Base-by-base conservation (phyloP, 1,139 yeast genomes). In the Diutina rugosa region DNA sequence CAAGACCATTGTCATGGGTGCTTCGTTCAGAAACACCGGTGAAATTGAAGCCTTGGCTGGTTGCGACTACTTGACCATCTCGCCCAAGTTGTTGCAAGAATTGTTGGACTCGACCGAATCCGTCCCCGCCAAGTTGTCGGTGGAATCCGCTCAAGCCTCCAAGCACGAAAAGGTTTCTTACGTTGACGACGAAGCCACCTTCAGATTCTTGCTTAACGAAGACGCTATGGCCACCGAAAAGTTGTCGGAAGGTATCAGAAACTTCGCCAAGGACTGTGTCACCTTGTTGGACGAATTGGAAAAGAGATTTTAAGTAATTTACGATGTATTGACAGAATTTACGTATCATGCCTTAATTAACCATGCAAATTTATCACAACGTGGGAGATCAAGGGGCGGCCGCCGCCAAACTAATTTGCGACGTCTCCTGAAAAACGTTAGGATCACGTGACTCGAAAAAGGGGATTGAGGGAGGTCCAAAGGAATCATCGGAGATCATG, bases 1-100 rank as follows among this genome's bases (percentile, higher is more conserved):
- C 85, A 81, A 93, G 69, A 93, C 99, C 74, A 91, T 93, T 72
- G 99, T 93, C 69, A 93, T 93, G 99, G 99, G 99, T 76, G 99
- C 99, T 61, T 91, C 98, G 59, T 93, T 93, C 91, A 91, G 99
- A 85, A 95, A 91, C 81, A 77, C 80, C 63, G 97, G 95, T 64
- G 99, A 93, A 79, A 90, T 93, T 77, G 87, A 86, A 77, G 96
- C 95, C 65, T 82, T 93, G 67, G 98, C 99, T 62, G 99, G 99
- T 74, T 87, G 90, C 71, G 99, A 93, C 74, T 95, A 77, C 83
- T 81, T 93, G 77, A 93, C 99, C 70, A 91, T 93, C 68, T 82
- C 99, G 66, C 99, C 99, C 71, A 82, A 81, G 72, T 81, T 93
- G 68, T 84, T 93, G 74, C 97, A 91, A 76, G 88, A 90, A 77